A percentile compares a stretch with the other conserved stretches of the same genome.
phyloP scores from a whole-genome alignment of 1,139 yeast genomes.

The Taphrina betulina region DNA sequence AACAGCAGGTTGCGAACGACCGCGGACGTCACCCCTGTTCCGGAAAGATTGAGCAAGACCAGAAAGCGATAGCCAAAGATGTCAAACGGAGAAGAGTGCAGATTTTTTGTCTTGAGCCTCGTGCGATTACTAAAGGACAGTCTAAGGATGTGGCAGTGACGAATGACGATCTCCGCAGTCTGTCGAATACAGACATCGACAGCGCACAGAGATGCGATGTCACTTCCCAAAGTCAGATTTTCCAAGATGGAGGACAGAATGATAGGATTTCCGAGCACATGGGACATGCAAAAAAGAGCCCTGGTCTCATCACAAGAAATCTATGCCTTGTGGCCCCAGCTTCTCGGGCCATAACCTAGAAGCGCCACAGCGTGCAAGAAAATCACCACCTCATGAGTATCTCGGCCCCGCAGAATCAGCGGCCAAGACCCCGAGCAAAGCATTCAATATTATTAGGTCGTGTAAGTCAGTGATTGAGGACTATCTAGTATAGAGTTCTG shows the following conservation, averaged over 20 bases:
- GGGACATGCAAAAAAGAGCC: slow-evolving; percentile 3
- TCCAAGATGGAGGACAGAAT: not conserved
- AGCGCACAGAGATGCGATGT: not conserved
- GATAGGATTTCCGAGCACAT: slow-evolving; percentile 12
- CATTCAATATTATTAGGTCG: too few species aligned
- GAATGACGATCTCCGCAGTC: slow-evolving; percentile 8
- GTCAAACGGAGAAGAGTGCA: not conserved
- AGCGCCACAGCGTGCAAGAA: too few species aligned
- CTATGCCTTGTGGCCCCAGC: too few species aligned
- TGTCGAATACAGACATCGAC: slow-evolving; percentile 2
- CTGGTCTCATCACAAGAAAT: too few species aligned
- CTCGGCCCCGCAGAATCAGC: too few species aligned
- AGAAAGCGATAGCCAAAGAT: slow-evolving; percentile 6
- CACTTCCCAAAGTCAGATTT: not conserved
- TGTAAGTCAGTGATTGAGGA: too few species aligned
- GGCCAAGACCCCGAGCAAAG: too few species aligned
- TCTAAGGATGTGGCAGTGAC: slow-evolving; percentile 2
- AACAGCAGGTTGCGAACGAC: slow-evolving; percentile 10
- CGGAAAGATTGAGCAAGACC: slow-evolving; percentile 2
- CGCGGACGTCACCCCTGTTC: not conserved
- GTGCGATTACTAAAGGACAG: not conserved
- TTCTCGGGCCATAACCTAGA: too few species aligned
- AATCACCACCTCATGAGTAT: too few species aligned
- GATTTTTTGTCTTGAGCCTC: slow-evolving; percentile 11
- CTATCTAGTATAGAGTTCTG: too few species aligned